Conservation (phyloP, 257 asterid genomes). For the Solanum chilense region DNA sequence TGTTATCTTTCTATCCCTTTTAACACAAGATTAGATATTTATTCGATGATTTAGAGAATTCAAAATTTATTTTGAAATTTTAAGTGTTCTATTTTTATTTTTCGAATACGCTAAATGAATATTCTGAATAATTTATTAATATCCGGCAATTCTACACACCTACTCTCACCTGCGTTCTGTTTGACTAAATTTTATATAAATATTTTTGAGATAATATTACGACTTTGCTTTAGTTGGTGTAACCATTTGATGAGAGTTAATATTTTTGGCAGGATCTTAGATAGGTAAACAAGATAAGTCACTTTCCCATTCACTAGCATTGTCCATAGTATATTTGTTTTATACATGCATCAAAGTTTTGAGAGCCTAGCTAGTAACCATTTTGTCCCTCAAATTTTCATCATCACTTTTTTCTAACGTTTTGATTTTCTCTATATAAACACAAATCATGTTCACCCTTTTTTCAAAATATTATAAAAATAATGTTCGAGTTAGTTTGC, state of each 20-base stretch:
- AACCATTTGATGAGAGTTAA: background rate
- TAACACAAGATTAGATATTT: no score
- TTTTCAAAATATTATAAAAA: background rate
- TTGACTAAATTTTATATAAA: background rate
- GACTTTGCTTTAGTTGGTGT: background rate
- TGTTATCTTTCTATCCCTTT: background rate
- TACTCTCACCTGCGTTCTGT: background rate
- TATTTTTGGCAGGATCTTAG: background rate
- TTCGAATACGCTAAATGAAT: accelerated
- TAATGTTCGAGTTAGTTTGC: background rate
- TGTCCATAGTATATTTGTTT: background rate
- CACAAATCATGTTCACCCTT: background rate
- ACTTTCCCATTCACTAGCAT: background rate
- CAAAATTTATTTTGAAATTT: no score
- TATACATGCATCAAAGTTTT: background rate
- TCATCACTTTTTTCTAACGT: background rate
- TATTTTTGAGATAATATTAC: background rate
- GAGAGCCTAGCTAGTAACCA: background rate
- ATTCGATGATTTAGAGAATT: no score
- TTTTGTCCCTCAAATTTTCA: background rate
- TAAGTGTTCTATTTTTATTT: no score
- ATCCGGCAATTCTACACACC: background rate
- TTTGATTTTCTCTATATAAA: background rate
- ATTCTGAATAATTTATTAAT: accelerated
- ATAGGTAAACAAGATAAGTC: background rate